phyloP scores from a whole-genome alignment of 805 yeast genomes.

The Ogataea dorogensis region DNA sequence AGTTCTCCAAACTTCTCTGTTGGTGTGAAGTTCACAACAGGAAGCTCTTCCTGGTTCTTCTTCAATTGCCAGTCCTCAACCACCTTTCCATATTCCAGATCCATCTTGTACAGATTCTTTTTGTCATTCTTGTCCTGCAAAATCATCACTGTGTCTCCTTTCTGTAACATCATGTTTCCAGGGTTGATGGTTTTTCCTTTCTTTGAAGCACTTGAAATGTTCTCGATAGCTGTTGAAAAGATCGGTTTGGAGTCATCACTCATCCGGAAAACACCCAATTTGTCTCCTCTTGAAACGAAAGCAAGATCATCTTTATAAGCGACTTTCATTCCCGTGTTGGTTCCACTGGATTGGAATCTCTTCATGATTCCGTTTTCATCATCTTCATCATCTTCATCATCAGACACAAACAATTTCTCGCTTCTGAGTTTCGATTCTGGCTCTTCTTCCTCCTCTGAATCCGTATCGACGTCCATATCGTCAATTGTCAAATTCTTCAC shows the following conservation, averaged over 20 bases:
- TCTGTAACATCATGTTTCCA: conserved; percentile 69
- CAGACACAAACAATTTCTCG: conserved; percentile 13
- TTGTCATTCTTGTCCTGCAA: conserved; percentile 51
- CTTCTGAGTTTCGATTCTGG: conserved; percentile 1
- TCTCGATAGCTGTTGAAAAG: conserved; percentile 66
- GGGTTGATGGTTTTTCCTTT: conserved; percentile 47
- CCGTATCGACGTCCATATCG: conserved; percentile 32
- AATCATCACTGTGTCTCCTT: conserved; percentile 66
- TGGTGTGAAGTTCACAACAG: conserved; percentile 63
- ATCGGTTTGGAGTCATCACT: conserved; percentile 51
- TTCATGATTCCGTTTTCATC: conserved; percentile 17
- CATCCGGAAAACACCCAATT: conserved; percentile 75
- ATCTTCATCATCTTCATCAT: conserved; percentile 34
- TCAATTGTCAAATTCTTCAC: conserved; percentile 40
- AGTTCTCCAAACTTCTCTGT: conserved; percentile 71
- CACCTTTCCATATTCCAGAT: conserved; percentile 71
- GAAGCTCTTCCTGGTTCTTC: conserved; percentile 33
- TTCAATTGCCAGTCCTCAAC: conserved; percentile 81
- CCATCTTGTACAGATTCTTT: conserved; percentile 65
- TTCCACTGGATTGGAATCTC: conserved; percentile 26
- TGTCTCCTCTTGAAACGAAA: conserved; percentile 75
- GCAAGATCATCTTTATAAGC: conserved; percentile 71
- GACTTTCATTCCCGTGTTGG: conserved; percentile 65
- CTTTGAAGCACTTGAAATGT: conserved; percentile 52
- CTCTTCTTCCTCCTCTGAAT: conserved; percentile 34